Percentiles rank a stretch among this genome's conserved stretches.
Conservation (phyloP, 148 eudicot species). For the Beta vulgaris region DNA sequence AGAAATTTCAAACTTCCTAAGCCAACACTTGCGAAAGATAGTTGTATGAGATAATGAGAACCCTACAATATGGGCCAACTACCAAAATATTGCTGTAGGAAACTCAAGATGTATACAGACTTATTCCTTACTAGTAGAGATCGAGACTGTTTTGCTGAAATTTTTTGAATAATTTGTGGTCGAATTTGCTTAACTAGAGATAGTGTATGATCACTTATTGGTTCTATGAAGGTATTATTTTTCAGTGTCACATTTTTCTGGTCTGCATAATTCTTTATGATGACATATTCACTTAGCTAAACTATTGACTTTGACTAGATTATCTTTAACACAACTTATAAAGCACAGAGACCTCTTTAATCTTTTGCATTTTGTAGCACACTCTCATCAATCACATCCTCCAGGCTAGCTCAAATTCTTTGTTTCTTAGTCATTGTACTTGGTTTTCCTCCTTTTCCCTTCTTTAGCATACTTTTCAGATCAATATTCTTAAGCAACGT, state of each 20-base stretch:
- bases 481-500: constrained; percentile 13
- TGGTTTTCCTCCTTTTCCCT: not conserved
- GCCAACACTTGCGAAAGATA: not conserved
- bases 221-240: not conserved
- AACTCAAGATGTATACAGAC: not conserved
- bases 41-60: not conserved
- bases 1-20: not conserved
- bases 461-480: not conserved
- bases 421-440: not conserved
- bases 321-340: constrained; percentile 16
- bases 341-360: not conserved
- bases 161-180: not conserved
- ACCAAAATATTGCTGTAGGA: not conserved
- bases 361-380: not conserved
- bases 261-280: not conserved
- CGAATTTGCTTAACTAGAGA: not conserved
- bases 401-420: not conserved
- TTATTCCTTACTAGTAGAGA: not conserved
- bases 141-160: not conserved
- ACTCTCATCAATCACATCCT: constrained; percentile 17
- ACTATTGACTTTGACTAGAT: constrained; percentile 9
- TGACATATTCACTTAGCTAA: constrained; percentile 16
- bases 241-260: constrained; percentile 2
- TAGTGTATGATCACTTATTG: not conserved
- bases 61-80: constrained; percentile 13